Percentiles rank a stretch among this genome's conserved stretches.
These are phyloP conservation scores for Myxozyma neotropica DNA, from an alignment of 805 yeast species.

Conservation along the genomic window DNA sequence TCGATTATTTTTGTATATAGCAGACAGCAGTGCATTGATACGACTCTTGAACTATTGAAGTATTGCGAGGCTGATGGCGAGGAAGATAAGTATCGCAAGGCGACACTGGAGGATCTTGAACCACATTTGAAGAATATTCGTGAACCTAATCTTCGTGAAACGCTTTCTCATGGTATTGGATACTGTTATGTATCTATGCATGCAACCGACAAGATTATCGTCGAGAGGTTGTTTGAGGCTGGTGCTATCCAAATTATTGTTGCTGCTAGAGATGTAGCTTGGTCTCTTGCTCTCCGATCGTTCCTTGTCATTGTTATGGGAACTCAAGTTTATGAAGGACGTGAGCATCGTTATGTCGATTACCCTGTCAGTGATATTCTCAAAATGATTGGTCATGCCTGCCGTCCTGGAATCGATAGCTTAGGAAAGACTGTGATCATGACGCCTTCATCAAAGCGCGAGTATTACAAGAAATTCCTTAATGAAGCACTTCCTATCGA, in stretches of 20 bases:
- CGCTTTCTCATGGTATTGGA: conserved; percentile 65
- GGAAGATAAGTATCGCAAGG: conserved; percentile 47
- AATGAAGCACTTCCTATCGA: conserved; percentile 81
- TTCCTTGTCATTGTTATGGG: conserved; percentile 64
- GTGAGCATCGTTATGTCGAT: conserved; percentile 68
- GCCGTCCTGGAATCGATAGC: conserved; percentile 37
- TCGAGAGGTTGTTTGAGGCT: conserved; percentile 55
- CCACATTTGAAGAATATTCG: conserved; percentile 49
- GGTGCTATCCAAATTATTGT: conserved; percentile 60
- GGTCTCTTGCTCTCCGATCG: conserved; percentile 53
- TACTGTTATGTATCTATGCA: conserved; percentile 61
- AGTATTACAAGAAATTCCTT: conserved; percentile 71
- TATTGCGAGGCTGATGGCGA: conserved; percentile 44
- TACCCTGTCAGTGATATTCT: conserved; percentile 55
- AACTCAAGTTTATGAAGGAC: conserved; percentile 71
- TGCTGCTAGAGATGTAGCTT: conserved; percentile 60
- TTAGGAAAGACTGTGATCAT: conserved; percentile 55
- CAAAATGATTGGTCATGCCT: conserved; percentile 40
- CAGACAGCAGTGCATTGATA: conserved; percentile 56
- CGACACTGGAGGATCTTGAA: conserved; percentile 46
- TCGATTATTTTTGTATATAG: conserved; percentile 61
- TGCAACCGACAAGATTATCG: conserved; percentile 54
- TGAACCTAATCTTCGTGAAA: conserved; percentile 52
- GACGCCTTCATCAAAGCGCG: conserved; percentile 57
- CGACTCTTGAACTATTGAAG: conserved; percentile 51